Evolutionary conservation across 495 filamentous ascomycete genomes (phyloP).

Genomic region (Hyaloscypha variabilis): DNA sequence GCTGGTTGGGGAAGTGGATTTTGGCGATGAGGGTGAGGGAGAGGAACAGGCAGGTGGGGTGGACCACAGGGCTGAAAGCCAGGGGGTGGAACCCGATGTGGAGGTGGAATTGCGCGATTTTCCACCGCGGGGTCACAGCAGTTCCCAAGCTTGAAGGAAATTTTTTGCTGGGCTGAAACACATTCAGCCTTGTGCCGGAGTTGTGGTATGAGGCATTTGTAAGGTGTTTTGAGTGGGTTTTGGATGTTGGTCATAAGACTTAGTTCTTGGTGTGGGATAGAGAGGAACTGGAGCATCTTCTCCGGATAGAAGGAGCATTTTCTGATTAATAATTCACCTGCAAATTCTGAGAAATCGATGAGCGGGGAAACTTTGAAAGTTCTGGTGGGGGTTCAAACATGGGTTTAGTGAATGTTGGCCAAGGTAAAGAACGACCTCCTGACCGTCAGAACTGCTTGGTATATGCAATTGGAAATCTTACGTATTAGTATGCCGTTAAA

Average conservation of each 20-base stretch:
- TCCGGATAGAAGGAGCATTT: not conserved
- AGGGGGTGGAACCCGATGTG: not conserved
- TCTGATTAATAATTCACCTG: not conserved
- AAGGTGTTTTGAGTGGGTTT: not conserved
- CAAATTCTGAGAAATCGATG: not conserved
- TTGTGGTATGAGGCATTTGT: constrained; percentile 5
- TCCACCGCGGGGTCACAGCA: not conserved
- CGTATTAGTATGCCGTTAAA: not conserved
- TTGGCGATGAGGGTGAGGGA: constrained; percentile 4
- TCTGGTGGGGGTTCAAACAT: not conserved
- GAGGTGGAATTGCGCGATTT: constrained; percentile 3
- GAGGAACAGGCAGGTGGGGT: constrained; percentile 17
- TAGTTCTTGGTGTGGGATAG: not conserved
- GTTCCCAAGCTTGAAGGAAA: not conserved
- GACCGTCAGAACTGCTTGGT: not conserved
- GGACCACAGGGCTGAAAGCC: not conserved
- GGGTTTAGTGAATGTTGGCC: not conserved
- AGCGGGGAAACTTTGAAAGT: not conserved
- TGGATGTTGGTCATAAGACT: not conserved
- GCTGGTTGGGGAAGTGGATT: constrained; percentile 12
- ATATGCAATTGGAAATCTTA: not conserved
- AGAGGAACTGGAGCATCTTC: not conserved
- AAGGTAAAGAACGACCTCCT: not conserved
- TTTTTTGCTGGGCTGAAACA: not conserved
- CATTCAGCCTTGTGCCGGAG: not conserved